Evolutionary conservation across 345 rosid genomes (phyloP).

Genomic region (Hypericum perforatum): DNA sequence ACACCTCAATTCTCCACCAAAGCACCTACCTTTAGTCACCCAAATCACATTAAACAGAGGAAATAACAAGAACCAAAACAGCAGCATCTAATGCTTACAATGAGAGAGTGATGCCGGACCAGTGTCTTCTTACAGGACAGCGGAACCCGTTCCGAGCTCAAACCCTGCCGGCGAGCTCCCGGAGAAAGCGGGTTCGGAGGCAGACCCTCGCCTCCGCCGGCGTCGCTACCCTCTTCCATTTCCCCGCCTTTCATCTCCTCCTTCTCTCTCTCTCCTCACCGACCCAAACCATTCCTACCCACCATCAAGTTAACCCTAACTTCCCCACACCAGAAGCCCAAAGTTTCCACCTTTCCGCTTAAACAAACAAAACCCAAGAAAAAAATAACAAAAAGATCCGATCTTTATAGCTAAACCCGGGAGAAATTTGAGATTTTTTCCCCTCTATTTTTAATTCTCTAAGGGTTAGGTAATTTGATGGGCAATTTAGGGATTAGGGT

Average conservation of each 20-base stretch:
- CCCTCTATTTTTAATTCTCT: too few relatives aligned
- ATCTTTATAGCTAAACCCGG: too few relatives aligned
- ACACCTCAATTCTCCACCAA: too few relatives aligned
- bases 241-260: slow-evolving; percentile 42
- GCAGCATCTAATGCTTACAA: slow-evolving; percentile 30
- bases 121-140: slow-evolving; percentile 45
- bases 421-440: too few relatives aligned
- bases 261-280: slow-evolving; percentile 14
- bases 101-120: slow-evolving; percentile 54
- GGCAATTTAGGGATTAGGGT: neutral
- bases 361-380: too few relatives aligned
- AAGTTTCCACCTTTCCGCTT: too few relatives aligned
- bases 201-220: slow-evolving; percentile 47
- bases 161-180: slow-evolving; percentile 15
- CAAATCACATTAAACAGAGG: neutral
- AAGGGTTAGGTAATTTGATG: too few relatives aligned
- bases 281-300: neutral
- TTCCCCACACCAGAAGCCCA: slow-evolving; percentile 2
- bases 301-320: neutral
- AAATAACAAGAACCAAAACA: neutral
- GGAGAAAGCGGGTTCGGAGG: slow-evolving; percentile 57
- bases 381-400: too few relatives aligned
- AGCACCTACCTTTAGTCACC: too few relatives aligned
- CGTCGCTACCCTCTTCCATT: slow-evolving; percentile 22
- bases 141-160: slow-evolving; percentile 22